Percentiles rank a stretch among this genome's conserved stretches.
Conservation (phyloP, 2,329 filamentous ascomycete genomes). For the Tolypocladium paradoxum region DNA sequence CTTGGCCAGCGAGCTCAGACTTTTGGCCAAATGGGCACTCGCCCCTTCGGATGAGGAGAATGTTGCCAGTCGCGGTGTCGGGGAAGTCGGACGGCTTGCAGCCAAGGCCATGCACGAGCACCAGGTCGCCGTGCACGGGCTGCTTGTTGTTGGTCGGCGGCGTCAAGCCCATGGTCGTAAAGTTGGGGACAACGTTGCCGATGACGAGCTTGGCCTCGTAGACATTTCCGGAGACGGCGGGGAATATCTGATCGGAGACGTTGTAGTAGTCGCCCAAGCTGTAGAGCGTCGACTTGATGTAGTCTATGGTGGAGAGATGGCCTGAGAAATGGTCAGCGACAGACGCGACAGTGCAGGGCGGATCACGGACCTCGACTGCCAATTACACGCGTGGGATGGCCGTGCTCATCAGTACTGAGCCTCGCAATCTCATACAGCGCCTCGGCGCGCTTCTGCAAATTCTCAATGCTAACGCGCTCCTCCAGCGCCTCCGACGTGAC, state of each 20-base stretch:
- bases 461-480: constrained; percentile 40
- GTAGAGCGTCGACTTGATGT: constrained; percentile 45
- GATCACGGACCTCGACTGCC: constrained; percentile 43
- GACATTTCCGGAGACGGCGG: constrained; percentile 49
- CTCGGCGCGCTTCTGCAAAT: constrained; percentile 48
- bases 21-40: constrained; percentile 63
- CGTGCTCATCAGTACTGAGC: constrained; percentile 46
- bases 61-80: constrained; percentile 43
- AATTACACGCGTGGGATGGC: constrained; percentile 61
- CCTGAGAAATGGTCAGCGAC: constrained; percentile 26
- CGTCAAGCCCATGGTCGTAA: constrained; percentile 52
- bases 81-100: constrained; percentile 57
- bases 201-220: constrained; percentile 48
- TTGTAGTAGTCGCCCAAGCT: constrained; percentile 50
- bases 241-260: constrained; percentile 52
- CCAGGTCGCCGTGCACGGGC: constrained; percentile 47
- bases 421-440: constrained; percentile 53
- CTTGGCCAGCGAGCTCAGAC: constrained; percentile 54
- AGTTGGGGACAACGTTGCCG: constrained; percentile 37
- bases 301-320: constrained; percentile 53
- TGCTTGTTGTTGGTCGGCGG: constrained; percentile 52
- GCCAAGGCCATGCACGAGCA: constrained; percentile 51
- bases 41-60: constrained; percentile 63
- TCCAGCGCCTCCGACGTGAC: constrained; percentile 47
- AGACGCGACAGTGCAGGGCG: neutral